Conservation (phyloP, 192 early-diverging fungal genomes). For the Entomortierella chlamydospora region DNA sequence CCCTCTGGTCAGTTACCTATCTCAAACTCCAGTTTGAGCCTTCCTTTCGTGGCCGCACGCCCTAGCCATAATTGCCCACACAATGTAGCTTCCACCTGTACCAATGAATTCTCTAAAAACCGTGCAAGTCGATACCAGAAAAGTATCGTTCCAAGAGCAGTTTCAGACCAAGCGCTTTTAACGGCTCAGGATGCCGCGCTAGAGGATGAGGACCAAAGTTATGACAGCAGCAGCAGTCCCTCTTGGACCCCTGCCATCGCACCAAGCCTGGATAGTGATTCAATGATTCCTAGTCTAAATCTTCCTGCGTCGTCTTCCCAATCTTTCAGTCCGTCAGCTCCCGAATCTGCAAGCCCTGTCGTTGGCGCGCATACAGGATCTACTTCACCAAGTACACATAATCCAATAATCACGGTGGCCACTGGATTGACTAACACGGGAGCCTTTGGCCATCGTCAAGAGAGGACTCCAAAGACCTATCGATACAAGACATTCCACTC, state of each 20-base stretch:
- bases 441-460: slow-evolving; percentile 31
- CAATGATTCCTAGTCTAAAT: not conserved
- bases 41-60: not conserved
- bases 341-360: not conserved
- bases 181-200: slow-evolving; percentile 36
- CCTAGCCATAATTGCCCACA: not conserved
- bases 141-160: slow-evolving; percentile 33
- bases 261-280: not conserved
- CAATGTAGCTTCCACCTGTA: not conserved
- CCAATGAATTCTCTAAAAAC: not conserved
- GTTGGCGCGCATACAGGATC: not conserved
- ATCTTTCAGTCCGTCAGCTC: not conserved
- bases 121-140: not conserved
- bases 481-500: slow-evolving; percentile 32
- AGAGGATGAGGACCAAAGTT: slow-evolving; percentile 4
- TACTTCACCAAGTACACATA: not conserved
- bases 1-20: not conserved
- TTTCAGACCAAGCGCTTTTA: slow-evolving; percentile 30
- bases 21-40: not conserved
- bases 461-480: slow-evolving; percentile 3
- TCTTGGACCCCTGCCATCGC: slow-evolving; percentile 5
- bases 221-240: slow-evolving; percentile 17
- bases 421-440: slow-evolving; percentile 47
- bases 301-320: not conserved
- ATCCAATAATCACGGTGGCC: not conserved